Conservation (phyloP, 352 stramenopile species). For the Phytophthora kernoviae region DNA sequence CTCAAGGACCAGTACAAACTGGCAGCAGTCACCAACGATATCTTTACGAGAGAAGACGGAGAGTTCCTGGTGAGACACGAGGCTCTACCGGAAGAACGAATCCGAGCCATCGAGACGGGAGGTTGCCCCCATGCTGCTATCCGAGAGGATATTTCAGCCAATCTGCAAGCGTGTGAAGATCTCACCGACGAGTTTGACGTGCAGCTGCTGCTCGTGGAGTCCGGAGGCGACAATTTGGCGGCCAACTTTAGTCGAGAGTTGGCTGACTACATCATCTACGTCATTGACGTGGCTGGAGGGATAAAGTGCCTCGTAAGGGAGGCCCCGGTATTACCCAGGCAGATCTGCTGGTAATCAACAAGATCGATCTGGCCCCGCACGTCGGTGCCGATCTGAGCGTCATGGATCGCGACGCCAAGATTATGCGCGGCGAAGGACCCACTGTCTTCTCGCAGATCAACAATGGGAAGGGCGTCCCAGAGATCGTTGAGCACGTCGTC, state of each 20-base stretch:
- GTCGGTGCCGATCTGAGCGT: constrained; percentile 95
- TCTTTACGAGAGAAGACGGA: constrained; percentile 98
- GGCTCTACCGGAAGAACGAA: constrained; percentile 90
- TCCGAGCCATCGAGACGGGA: constrained; percentile 97
- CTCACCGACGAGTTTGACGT: constrained; percentile 90
- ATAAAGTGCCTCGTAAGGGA: constrained; percentile 98
- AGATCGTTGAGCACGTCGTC: constrained; percentile 91
- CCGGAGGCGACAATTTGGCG: constrained; percentile 95
- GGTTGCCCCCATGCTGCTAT: constrained; percentile 97
- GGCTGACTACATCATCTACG: constrained; percentile 98
- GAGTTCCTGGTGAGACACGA: constrained; percentile 97
- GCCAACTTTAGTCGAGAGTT: constrained; percentile 98
- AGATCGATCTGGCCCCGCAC: constrained; percentile 97
- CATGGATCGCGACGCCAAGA: constrained; percentile 95
- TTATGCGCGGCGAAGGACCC: constrained; percentile 94
- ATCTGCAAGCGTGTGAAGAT: constrained; percentile 95
- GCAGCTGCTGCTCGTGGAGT: constrained; percentile 92
- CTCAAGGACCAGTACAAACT: constrained; percentile 87
- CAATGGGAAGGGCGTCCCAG: constrained; percentile 83
- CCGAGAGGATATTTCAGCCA: constrained; percentile 97
- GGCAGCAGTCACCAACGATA: constrained; percentile 97
- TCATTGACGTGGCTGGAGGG: constrained; percentile 98
- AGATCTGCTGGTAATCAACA: constrained; percentile 98
- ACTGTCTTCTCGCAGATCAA: constrained; percentile 97
- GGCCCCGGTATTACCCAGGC: constrained; percentile 97